Percentiles rank a stretch among this genome's conserved stretches.
Evolutionary conservation across 345 rosid species (phyloP).

Genomic region (Linum trigynum): DNA sequence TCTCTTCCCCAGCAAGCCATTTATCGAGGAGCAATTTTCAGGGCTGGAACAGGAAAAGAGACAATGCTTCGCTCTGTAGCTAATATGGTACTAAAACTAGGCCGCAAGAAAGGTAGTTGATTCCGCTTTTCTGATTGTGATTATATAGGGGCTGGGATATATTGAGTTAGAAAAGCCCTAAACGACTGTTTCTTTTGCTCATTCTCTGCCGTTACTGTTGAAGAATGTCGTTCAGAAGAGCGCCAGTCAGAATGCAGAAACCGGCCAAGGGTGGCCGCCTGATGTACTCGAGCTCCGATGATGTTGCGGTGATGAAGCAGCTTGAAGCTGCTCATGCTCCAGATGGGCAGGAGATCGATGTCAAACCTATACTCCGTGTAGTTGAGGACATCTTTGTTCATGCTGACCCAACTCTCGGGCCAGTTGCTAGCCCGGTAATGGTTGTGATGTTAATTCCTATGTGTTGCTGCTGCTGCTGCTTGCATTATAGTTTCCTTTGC

Average conservation of each 20-base stretch:
- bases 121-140: slow-evolving; percentile 16
- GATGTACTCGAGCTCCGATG: neutral
- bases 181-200: neutral
- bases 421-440: neutral
- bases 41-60: neutral
- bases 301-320: neutral
- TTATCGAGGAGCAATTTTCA: neutral
- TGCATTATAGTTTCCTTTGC: neutral
- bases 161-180: neutral
- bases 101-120: slow-evolving; percentile 68
- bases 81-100: slow-evolving; percentile 24
- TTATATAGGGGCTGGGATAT: slow-evolving; percentile 12
- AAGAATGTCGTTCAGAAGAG: neutral
- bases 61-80: neutral
- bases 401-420: slow-evolving; percentile 1
- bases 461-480: neutral
- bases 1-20: neutral
- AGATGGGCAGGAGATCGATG: neutral
- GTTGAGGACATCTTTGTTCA: slow-evolving; percentile 11
- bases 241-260: slow-evolving; percentile 5
- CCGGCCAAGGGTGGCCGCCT: slow-evolving; percentile 30
- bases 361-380: neutral
- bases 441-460: neutral
- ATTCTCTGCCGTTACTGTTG: neutral
- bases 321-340: neutral